Conservation (phyloP, 768 basidiomycete species). For the Mycena latifolia region DNA sequence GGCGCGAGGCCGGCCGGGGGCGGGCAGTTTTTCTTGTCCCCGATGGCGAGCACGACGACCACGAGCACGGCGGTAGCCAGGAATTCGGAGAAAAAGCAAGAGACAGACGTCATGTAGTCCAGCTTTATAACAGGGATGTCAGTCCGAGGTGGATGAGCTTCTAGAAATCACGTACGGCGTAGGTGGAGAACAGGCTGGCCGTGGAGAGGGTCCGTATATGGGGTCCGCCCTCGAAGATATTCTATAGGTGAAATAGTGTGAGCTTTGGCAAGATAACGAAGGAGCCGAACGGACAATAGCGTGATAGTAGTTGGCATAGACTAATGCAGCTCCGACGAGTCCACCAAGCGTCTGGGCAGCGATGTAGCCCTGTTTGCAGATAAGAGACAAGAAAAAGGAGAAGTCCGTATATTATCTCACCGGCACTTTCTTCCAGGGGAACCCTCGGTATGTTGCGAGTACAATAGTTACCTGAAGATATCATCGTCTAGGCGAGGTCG, state of each 20-base stretch:
- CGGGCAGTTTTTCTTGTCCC: constrained; percentile 65
- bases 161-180: constrained; percentile 57
- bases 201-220: constrained; percentile 67
- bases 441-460: constrained; percentile 75
- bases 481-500: not conserved
- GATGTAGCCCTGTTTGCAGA: constrained; percentile 56
- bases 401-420: constrained; percentile 30
- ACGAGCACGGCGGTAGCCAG: constrained; percentile 66
- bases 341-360: constrained; percentile 76
- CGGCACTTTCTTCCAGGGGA: constrained; percentile 88
- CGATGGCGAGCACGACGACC: constrained; percentile 65
- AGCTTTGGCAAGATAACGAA: not conserved
- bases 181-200: constrained; percentile 70
- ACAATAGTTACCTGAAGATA: constrained; percentile 68
- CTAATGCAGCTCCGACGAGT: constrained; percentile 67
- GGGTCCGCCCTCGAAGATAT: constrained; percentile 70
- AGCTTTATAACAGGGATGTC: constrained; percentile 41
- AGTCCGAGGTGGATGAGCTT: not conserved
- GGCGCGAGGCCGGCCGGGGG: constrained; percentile 66
- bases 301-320: constrained; percentile 78
- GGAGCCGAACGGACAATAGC: constrained; percentile 57
- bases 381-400: constrained; percentile 3
- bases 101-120: constrained; percentile 53
- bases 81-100: constrained; percentile 66
- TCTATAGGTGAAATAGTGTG: constrained; percentile 8